Conservation (phyloP, 1,284 basidiomycete genomes). For the Vanrija sp. region DNA sequence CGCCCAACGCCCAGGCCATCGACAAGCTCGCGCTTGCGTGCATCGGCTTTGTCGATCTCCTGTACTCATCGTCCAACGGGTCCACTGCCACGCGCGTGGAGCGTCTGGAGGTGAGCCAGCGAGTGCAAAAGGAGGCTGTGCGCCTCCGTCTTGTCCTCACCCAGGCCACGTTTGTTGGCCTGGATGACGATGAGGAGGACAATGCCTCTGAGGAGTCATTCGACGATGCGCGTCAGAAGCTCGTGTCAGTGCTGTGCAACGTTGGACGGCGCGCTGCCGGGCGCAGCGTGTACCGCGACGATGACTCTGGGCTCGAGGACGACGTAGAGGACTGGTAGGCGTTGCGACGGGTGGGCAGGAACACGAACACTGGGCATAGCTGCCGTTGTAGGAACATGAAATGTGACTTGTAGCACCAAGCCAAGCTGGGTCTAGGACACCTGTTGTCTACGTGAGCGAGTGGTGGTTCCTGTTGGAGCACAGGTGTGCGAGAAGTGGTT, state of each 20-base stretch:
- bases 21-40: slow-evolving; percentile 45
- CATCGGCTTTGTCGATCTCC: slow-evolving; percentile 42
- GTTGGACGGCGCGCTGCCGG: slow-evolving; percentile 40
- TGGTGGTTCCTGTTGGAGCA: background rate
- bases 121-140: slow-evolving; percentile 32
- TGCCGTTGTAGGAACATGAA: background rate
- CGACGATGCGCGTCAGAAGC: slow-evolving; percentile 35
- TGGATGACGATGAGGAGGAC: slow-evolving; percentile 16
- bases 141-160: slow-evolving; percentile 40
- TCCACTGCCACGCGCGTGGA: slow-evolving; percentile 13
- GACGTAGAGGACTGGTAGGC: slow-evolving; percentile 40
- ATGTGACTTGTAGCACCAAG: background rate
- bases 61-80: slow-evolving; percentile 26
- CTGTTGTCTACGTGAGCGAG: background rate
- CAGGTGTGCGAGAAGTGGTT: background rate
- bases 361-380: too few relatives aligned
- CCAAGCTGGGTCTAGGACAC: too few relatives aligned
- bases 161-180: slow-evolving; percentile 36
- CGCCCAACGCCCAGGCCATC: slow-evolving; percentile 35
- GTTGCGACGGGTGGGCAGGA: background rate
- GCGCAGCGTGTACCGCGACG: slow-evolving; percentile 27
- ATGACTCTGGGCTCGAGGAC: slow-evolving; percentile 43
- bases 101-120: slow-evolving; percentile 23
- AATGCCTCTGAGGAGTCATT: slow-evolving; percentile 18
- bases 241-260: slow-evolving; percentile 37